Percentiles rank a stretch among this genome's conserved stretches.
phyloP scores from a whole-genome alignment of 1,139 yeast species.

The Suhomyces anneliseae region DNA sequence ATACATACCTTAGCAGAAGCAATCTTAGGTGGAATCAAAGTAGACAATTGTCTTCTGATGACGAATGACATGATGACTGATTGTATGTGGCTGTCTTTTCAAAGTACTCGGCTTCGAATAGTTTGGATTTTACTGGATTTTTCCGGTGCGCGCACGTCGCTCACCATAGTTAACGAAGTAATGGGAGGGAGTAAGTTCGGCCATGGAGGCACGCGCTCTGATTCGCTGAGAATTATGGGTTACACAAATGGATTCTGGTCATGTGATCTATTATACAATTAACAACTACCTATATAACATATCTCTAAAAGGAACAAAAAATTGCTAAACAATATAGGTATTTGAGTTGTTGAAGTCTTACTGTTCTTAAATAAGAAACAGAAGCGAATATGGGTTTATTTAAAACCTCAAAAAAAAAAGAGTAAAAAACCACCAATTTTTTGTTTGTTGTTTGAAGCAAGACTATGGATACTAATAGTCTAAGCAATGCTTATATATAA shows the following conservation, averaged over 20 bases:
- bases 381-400: too few relatives aligned
- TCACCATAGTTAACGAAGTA: slow-evolving; percentile 1
- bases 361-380: too few relatives aligned
- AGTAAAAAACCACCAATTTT: not conserved
- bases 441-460: not conserved
- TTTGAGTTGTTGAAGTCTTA: too few relatives aligned
- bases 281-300: too few relatives aligned
- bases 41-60: slow-evolving; percentile 89
- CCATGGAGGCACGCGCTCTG: slow-evolving; percentile 5
- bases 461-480: slow-evolving; percentile 1
- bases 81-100: slow-evolving; percentile 4
- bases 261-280: slow-evolving; percentile 8
- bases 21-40: slow-evolving; percentile 98
- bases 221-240: slow-evolving; percentile 8
- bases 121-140: slow-evolving; percentile 7
- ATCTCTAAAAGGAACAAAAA: too few relatives aligned
- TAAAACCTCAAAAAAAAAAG: too few relatives aligned
- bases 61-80: slow-evolving; percentile 66
- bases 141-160: slow-evolving; percentile 13
- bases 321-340: too few relatives aligned
- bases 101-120: slow-evolving; percentile 2
- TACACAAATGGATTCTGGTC: slow-evolving; percentile 3
- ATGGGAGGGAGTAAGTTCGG: not conserved
- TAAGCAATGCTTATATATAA: slow-evolving; percentile 49
- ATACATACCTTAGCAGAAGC: slow-evolving; percentile 87